Base-by-base conservation (phyloP, 257 asterid species). In the Cruciata laevipes region DNA sequence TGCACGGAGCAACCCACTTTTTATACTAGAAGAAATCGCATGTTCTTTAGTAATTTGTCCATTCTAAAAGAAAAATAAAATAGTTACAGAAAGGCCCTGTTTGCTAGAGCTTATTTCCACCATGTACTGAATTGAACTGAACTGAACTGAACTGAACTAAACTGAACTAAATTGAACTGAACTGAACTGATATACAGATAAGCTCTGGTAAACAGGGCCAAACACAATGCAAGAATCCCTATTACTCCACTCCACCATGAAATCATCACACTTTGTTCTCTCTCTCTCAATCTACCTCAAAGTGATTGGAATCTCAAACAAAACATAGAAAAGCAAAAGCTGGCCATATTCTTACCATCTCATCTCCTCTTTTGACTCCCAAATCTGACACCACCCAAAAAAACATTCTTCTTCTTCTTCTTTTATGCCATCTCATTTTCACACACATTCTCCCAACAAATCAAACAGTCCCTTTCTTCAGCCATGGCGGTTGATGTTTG, bases 401-500 rank as follows among this genome's bases (percentile, higher is more conserved):
- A 47, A 47, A 47, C 42, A 30, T 65, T 71, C 57, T 63, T 67
- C 62, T 40, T 68, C 73, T 71, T 23, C 24, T 20, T 17, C 66
- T 61, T 52, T 63, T 61, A 71, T 40, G 71, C 44, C 56, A 62
- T 44, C 32, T 40, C 20, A 11, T 24, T 59, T 59, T 32, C 58
- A 27, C 1, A 3, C 60, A 67, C 20, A 71, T 44, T 23, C 65
- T 63, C 18, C 58, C 65, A 25, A 42, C 30, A 31, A 2, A 27
- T 23, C 20, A 18, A 58, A 49, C 56, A 37, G 30, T 24, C 35
- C 63, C 17, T 20, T n/a, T 37, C 38, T 25, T 31, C 52, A 20
- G 51, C 64, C 38, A 85, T 90, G 97, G 96, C 95, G 24, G 85
- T 83, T 1, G 96, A 88, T 76, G 83, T 87, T 0, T 84, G 86